Conservation (phyloP, 345 rosid genomes). For the Hevea brasiliensis region DNA sequence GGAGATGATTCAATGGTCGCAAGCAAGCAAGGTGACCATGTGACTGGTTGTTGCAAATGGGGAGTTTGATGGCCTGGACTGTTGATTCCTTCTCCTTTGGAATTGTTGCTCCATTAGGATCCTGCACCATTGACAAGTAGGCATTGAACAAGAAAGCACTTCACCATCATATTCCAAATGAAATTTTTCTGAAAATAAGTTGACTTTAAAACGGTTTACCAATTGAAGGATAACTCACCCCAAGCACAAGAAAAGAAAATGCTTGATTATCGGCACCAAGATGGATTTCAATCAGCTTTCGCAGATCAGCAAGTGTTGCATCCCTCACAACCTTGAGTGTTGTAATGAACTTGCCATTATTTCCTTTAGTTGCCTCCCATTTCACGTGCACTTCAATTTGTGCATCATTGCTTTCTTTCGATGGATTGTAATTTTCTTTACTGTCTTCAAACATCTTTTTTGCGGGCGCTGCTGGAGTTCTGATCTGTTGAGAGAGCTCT, state of each 20-base stretch:
- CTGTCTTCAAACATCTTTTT: slow-evolving; percentile 23
- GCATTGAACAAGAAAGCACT: too few relatives aligned
- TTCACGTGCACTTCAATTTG: slow-evolving; percentile 54
- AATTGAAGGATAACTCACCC: slow-evolving; percentile 34
- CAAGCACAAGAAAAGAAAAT: slow-evolving; percentile 56
- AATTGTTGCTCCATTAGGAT: slow-evolving; percentile 50
- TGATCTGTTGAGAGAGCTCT: slow-evolving; percentile 68
- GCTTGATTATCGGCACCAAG: slow-evolving; percentile 56
- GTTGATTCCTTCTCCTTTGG: slow-evolving; percentile 55
- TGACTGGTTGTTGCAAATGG: slow-evolving; percentile 39
- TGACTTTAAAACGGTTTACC: not conserved
- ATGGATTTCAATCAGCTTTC: slow-evolving; percentile 71
- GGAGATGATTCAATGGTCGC: slow-evolving; percentile 36
- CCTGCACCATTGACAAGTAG: slow-evolving; percentile 43
- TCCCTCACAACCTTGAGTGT: slow-evolving; percentile 53
- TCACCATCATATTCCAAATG: too few relatives aligned
- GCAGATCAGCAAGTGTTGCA: slow-evolving; percentile 61
- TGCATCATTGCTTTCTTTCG: slow-evolving; percentile 26
- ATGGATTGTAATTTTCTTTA: slow-evolving; percentile 56
- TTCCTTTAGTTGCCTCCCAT: slow-evolving; percentile 61
- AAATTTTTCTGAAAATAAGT: not conserved
- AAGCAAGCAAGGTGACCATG: slow-evolving; percentile 55
- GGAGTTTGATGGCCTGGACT: slow-evolving; percentile 49
- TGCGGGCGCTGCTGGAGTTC: slow-evolving; percentile 38
- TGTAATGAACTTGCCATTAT: slow-evolving; percentile 50